A percentile compares a stretch with the other conserved stretches of the same genome.
Conservation (phyloP, 1,284 basidiomycete genomes). For the Dichomitus squalens region DNA sequence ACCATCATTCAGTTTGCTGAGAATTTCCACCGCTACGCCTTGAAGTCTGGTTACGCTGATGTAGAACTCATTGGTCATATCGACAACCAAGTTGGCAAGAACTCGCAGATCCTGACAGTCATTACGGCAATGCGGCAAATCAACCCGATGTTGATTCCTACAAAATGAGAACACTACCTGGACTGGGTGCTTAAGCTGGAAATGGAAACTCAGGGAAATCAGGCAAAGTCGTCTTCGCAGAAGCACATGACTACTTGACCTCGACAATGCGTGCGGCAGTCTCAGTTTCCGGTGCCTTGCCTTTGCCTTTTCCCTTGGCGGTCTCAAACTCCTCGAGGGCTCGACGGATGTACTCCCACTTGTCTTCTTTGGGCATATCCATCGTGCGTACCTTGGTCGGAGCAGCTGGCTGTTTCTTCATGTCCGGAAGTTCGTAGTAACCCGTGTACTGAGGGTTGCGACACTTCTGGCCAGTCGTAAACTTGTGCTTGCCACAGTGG, state of each 20-base stretch:
- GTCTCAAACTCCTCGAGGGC: neutral
- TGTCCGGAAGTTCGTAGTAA: neutral
- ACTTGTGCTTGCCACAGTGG: neutral
- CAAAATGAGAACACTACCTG: too few species aligned
- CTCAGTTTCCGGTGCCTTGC: neutral
- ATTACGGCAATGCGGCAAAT: too few species aligned
- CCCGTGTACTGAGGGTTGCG: neutral
- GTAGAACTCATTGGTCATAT: too few species aligned
- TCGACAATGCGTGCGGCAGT: neutral
- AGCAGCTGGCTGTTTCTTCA: constrained; percentile 31
- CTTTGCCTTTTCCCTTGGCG: neutral
- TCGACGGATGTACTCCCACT: neutral
- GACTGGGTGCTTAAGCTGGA: too few species aligned
- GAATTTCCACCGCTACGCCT: too few species aligned
- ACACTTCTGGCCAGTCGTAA: neutral
- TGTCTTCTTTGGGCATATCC: constrained; percentile 34
- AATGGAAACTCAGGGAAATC: too few species aligned
- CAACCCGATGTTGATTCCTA: too few species aligned
- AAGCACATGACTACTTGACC: neutral
- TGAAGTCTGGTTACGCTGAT: too few species aligned
- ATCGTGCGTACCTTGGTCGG: constrained; percentile 38
- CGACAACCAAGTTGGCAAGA: too few species aligned
- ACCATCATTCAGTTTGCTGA: too few species aligned
- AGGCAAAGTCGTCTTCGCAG: too few species aligned
- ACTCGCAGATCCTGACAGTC: too few species aligned